Evolutionary conservation across 2,329 filamentous ascomycete species (phyloP), one percentile per base, ranked within the genome.

Genomic region (Fusarium anguioides): DNA sequence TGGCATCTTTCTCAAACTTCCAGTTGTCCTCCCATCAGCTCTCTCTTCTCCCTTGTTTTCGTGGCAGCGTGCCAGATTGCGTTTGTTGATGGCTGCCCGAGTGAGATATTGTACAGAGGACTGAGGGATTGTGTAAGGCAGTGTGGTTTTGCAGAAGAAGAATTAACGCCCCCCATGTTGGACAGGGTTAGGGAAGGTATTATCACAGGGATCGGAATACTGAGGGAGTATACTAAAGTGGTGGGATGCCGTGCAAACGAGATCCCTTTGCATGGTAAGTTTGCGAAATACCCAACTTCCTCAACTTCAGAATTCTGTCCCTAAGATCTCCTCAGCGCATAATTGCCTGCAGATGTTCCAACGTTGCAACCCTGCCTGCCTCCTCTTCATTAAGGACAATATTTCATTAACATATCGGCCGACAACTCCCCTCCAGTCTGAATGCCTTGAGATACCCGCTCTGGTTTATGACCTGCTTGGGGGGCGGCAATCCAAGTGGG

Each of bases 231-330:
- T 36, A 42, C 42, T 11, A 49, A 18, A 35, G 33, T 52, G 9
- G 27, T 69, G 8, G 66, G 58, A 6, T 41, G 33, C 33, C 59
- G 66, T 21, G 66, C 66, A 21, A 44, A 67, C 12, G 66, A 64
- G 40, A 53, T 64, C n/a, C 66, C 62, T 24, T 35, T 69, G 15
- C 45, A 67, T 39, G 40, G 62, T 60, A 53, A 46, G 62, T 42
- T 21, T 33, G 37, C 39, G 29, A 57, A n/a, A 44, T 23, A 8
- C 29, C 24, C 31, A 10, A 42, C 33, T 12, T 39, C 14, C 21
- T 18, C 37, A 20, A 31, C 23, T 20, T 15, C 26, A 56, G 23
- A 27, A 26, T 14, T n/a, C 6, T 31, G 21, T 27, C 8, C 27
- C 31, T 57, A 27, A 66, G 14, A 11, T 9, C 26, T 8, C 18